Base-by-base conservation (phyloP, 176 grass and related monocot genomes). In the Saccharum spontaneum region DNA sequence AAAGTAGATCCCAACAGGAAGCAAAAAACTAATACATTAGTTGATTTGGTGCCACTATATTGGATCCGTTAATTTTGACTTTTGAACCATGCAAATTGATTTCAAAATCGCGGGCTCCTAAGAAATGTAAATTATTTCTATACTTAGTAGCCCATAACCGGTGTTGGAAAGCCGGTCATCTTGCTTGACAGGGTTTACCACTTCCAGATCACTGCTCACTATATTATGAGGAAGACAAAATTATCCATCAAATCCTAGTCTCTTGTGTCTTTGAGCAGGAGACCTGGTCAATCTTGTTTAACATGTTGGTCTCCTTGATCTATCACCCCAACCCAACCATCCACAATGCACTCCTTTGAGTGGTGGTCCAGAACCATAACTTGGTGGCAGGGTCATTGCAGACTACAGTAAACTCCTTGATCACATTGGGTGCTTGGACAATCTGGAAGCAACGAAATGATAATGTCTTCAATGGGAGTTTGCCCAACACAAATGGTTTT, bases 21-120 rank as follows among this genome's bases (percentile, higher is more conserved):
- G 18, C 11, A 82, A 71, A 24, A 71, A 71, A 43, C 10, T 44
- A 82, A 31, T 54, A 20, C 66, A 73, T 45, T 43, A 90, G 54
- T 79, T 60, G 2, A 79, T 79, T 79, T 79, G 46, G 84, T 87
- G 68, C 67, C 15, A 74, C 44, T 31, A 86, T 62, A 73, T 70
- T 77, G 46, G 14, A 61, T 61, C 1, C 23, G n/a, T 61, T 24
- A 61, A 1, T 61, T 61, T 26, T 12, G 8, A 61, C 10, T 61
- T 61, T 60, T 60, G 57, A 23, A 61, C 59, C 59, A 61, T 12
- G 59, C 59, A 61, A 60, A 10, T 2, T 61, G n/a, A 24, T 61
- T 24, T 61, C 10, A 61, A 23, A 24, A 61, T 23, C 0, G 3
- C n/a, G 0, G 59, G 59, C 59, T 61, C 59, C 22, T 61, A 60